Evolutionary conservation across 371 early-diverging fungal genomes (phyloP).

Genomic region (Capniomyces stellatus): DNA sequence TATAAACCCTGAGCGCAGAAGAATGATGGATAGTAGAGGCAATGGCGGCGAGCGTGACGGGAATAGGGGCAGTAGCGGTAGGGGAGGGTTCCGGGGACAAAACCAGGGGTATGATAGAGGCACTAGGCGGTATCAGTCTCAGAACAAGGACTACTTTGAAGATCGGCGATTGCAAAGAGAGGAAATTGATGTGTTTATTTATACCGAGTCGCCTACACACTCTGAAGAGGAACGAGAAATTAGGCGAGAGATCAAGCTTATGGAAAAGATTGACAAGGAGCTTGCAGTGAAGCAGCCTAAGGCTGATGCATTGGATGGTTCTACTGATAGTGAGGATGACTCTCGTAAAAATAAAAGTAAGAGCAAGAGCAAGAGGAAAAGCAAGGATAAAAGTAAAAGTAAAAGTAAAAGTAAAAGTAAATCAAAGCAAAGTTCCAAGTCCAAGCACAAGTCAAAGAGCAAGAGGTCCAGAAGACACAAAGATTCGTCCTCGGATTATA

Average conservation of each 20-base stretch:
- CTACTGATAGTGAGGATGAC: slow-evolving; percentile 4
- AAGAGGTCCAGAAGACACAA: not conserved
- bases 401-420: slow-evolving; percentile 10
- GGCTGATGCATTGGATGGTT: slow-evolving; percentile 1
- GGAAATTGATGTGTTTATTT: slow-evolving; percentile 33
- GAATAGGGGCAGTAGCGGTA: not conserved
- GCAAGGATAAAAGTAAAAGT: slow-evolving; percentile 13
- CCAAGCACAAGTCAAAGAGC: slow-evolving; percentile 5
- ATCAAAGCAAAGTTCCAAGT: slow-evolving; percentile 11
- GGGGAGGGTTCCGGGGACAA: too few relatives aligned
- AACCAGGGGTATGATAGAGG: not conserved
- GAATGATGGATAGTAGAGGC: not conserved
- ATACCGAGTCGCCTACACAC: slow-evolving; percentile 42
- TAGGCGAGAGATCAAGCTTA: slow-evolving; percentile 11
- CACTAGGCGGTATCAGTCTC: too few relatives aligned
- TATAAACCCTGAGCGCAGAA: not conserved
- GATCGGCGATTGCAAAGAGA: slow-evolving; percentile 24
- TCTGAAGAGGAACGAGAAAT: slow-evolving; percentile 27
- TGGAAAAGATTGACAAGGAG: slow-evolving; percentile 9
- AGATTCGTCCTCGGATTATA: not conserved
- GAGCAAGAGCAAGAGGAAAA: slow-evolving; percentile 1
- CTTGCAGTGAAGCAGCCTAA: slow-evolving; percentile 5
- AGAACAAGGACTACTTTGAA: slow-evolving; percentile 15
- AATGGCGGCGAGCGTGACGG: not conserved
- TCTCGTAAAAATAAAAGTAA: slow-evolving; percentile 8